These are phyloP conservation scores for Rhododendron griersonianum DNA, from an alignment of 148 eudicot genomes.

Conservation along the genomic window DNA sequence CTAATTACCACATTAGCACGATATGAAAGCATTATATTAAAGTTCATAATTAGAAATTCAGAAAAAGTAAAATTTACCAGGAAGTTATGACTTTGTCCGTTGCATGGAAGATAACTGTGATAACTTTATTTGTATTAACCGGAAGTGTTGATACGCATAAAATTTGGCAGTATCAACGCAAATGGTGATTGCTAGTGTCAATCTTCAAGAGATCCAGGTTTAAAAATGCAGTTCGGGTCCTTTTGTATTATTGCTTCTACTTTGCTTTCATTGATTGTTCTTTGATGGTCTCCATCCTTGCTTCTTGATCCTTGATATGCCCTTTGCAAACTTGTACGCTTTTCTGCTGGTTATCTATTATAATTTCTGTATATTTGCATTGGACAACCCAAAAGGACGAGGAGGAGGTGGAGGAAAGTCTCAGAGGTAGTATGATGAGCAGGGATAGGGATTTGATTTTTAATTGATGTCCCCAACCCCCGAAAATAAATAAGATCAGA, in stretches of 20 bases:
- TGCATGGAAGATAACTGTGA: neutral
- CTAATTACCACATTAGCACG: neutral
- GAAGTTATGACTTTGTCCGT: neutral
- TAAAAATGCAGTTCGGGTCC: neutral
- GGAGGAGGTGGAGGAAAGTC: neutral
- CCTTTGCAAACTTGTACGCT: neutral
- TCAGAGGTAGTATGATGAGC: neutral
- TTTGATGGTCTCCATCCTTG: neutral
- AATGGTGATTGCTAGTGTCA: neutral
- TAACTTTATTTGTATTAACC: neutral
- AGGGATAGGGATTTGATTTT: neutral
- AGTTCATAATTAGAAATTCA: neutral
- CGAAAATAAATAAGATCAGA: neutral
- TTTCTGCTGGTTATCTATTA: neutral
- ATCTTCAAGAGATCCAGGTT: neutral
- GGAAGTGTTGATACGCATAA: neutral
- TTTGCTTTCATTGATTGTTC: neutral
- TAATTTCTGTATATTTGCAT: neutral
- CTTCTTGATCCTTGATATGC: neutral
- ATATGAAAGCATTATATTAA: neutral
- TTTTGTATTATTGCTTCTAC: neutral
- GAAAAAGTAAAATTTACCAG: neutral
- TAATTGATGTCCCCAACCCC: neutral
- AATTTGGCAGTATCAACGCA: neutral
- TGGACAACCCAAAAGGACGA: neutral